Percentiles rank a stretch among this genome's conserved stretches.
Evolutionary conservation across 805 yeast genomes (phyloP).

Genomic region (Pichia rugopelliculosa): DNA sequence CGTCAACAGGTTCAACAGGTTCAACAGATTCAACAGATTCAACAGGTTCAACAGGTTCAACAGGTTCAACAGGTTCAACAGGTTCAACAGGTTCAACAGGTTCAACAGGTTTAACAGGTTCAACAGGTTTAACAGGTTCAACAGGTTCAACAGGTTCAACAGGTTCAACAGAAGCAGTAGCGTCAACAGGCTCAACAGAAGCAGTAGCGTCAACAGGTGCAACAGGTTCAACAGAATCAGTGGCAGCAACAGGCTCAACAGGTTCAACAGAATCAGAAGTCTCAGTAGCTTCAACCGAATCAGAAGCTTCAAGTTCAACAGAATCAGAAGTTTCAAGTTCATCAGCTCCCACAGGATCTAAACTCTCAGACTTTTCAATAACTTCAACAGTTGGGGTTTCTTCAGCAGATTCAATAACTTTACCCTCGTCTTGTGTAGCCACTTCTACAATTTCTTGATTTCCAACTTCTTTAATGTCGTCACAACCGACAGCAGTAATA

Average conservation of each 20-base stretch:
- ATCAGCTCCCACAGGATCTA: too few relatives aligned
- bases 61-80: background rate
- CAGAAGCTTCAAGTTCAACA: background rate
- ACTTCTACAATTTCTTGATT: too few relatives aligned
- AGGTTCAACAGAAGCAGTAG: background rate
- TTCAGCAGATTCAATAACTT: too few relatives aligned
- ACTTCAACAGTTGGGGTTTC: too few relatives aligned
- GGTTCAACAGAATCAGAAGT: background rate
- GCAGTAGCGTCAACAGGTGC: background rate
- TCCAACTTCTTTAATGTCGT: background rate
- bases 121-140: background rate
- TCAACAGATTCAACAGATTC: background rate
- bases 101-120: background rate
- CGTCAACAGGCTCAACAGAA: background rate
- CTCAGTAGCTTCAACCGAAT: too few relatives aligned
- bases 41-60: background rate
- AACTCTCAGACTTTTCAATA: too few relatives aligned
- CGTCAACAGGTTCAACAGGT: background rate
- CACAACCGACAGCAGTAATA: conserved; percentile 44
- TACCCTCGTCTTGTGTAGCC: too few relatives aligned
- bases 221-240: background rate
- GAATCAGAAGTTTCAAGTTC: too few relatives aligned
- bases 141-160: background rate
- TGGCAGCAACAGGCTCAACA: background rate
- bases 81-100: background rate